phyloP scores from a whole-genome alignment of 2,329 filamentous ascomycete genomes.

The Neofusicoccum kwambonambiense region DNA sequence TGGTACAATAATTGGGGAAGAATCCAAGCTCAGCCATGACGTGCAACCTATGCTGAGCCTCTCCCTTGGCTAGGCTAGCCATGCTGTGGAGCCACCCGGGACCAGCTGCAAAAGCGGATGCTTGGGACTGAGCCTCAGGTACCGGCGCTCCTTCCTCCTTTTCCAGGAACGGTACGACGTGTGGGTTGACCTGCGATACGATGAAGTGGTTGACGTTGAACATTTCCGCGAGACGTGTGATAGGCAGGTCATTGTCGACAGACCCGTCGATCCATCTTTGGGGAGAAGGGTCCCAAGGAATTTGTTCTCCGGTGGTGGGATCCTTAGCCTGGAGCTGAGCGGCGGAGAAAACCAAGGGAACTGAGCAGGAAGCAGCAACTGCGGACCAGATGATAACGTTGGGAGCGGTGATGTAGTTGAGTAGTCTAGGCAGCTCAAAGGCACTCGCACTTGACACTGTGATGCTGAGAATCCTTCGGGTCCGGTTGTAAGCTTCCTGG shows the following conservation, averaged over 20 bases:
- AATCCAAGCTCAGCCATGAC: conserved; percentile 77
- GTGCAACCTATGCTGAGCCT: conserved; percentile 77
- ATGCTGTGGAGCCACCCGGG: conserved; percentile 64
- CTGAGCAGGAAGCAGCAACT: conserved; percentile 91
- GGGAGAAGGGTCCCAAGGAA: conserved; percentile 81
- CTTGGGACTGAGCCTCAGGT: conserved; percentile 32
- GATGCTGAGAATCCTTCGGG: conserved; percentile 86
- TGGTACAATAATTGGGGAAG: conserved; percentile 75
- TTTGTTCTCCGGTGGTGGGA: conserved; percentile 71
- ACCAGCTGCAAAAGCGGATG: conserved; percentile 41
- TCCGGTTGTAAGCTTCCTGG: conserved; percentile 94
- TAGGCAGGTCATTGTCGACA: conserved; percentile 90
- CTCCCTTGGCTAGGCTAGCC: conserved; percentile 72
- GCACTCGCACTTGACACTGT: conserved; percentile 85
- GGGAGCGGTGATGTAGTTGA: conserved; percentile 91
- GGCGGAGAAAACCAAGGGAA: conserved; percentile 80
- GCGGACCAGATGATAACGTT: conserved; percentile 97
- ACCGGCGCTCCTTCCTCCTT: conserved; percentile 63
- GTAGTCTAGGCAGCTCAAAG: conserved; percentile 79
- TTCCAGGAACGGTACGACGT: conserved; percentile 81
- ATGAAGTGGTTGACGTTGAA: conserved; percentile 99
- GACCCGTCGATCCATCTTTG: conserved; percentile 92
- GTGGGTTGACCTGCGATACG: conserved; percentile 93
- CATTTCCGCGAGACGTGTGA: conserved; percentile 86
- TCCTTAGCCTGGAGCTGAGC: conserved; percentile 82